Evolutionary conservation across 139 green algal genomes (phyloP).

Genomic region (Picochlorum sp.): DNA sequence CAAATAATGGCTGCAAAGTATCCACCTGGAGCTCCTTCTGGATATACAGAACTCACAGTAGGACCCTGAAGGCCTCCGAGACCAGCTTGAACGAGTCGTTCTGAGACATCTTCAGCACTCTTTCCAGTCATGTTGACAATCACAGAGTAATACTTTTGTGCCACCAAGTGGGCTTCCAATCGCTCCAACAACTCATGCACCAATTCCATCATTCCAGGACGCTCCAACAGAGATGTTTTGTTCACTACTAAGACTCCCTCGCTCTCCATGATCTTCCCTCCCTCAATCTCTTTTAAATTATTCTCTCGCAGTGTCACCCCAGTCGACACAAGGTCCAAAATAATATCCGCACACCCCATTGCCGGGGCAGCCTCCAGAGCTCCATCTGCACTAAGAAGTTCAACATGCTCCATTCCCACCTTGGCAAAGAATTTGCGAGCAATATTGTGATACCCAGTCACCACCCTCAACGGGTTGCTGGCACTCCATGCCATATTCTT

Average conservation of each 20-base stretch:
- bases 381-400: conserved; percentile 75
- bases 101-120: conserved; percentile 69
- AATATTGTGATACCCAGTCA: conserved; percentile 69
- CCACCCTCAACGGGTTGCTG: conserved; percentile 58
- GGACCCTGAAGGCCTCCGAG: conserved; percentile 76
- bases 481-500: conserved; percentile 74
- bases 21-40: conserved; percentile 16
- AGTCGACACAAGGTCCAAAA: conserved; percentile 89
- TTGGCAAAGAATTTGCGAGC: conserved; percentile 73
- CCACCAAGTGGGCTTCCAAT: conserved; percentile 89
- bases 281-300: conserved; percentile 84
- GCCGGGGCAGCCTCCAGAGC: conserved; percentile 92
- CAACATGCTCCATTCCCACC: conserved; percentile 80
- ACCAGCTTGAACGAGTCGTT: conserved; percentile 37
- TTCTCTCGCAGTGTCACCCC: conserved; percentile 96
- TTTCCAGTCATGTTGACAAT: conserved; percentile 83
- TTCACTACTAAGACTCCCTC: conserved; percentile 82
- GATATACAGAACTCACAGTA: conserved; percentile 77
- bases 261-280: conserved; percentile 67
- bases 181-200: conserved; percentile 93
- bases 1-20: conserved; percentile 68
- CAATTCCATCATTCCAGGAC: conserved; percentile 45
- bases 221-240: conserved; percentile 53
- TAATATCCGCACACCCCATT: conserved; percentile 97
- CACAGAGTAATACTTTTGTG: conserved; percentile 80